A percentile compares a stretch with the other conserved stretches of the same genome.
Evolutionary conservation across 2,329 filamentous ascomycete species (phyloP).

Genomic region (Aspergillus unguis): DNA sequence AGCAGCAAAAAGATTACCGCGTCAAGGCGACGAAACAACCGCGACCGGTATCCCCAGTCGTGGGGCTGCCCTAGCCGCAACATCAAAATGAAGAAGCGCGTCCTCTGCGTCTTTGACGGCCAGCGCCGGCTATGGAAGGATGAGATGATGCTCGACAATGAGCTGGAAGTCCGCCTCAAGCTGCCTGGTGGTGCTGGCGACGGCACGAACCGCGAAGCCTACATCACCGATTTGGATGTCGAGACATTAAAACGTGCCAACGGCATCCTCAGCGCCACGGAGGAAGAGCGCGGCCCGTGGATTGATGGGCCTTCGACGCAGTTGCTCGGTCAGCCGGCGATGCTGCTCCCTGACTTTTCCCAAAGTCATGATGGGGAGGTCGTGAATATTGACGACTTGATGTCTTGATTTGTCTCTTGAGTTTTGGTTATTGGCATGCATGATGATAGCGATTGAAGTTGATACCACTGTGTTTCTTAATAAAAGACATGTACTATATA

Average conservation of each 20-base stretch:
- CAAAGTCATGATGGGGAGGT: conserved; percentile 29
- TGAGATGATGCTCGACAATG: conserved; percentile 96
- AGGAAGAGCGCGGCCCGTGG: conserved; percentile 86
- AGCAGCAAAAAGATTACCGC: conserved; percentile 60
- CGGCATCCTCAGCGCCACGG: conserved; percentile 73
- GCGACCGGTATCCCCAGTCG: conserved; percentile 86
- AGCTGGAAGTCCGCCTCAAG: conserved; percentile 87
- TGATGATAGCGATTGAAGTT: conserved; percentile 20
- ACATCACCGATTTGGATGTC: conserved; percentile 90
- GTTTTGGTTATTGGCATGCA: conserved; percentile 26
- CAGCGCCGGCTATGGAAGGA: conserved; percentile 88
- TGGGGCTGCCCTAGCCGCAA: conserved; percentile 91
- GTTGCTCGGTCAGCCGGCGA: conserved; percentile 35
- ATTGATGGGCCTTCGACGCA: conserved; percentile 39
- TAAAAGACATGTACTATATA: conserved; percentile 11
- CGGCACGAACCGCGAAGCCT: conserved; percentile 76
- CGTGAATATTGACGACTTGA: conserved; percentile 34
- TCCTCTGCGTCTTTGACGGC: conserved; percentile 89
- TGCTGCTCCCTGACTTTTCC: conserved; percentile 29
- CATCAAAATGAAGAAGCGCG: conserved; percentile 98
- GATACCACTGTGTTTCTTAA: conserved; percentile 16
- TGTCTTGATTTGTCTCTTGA: conserved; percentile 24
- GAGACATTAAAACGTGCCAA: conserved; percentile 86
- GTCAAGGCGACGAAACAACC: conserved; percentile 74
- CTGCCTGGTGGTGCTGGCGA: conserved; percentile 72